Conservation (phyloP, 768 basidiomycete genomes). For the Strobilomyces dryophilus region DNA sequence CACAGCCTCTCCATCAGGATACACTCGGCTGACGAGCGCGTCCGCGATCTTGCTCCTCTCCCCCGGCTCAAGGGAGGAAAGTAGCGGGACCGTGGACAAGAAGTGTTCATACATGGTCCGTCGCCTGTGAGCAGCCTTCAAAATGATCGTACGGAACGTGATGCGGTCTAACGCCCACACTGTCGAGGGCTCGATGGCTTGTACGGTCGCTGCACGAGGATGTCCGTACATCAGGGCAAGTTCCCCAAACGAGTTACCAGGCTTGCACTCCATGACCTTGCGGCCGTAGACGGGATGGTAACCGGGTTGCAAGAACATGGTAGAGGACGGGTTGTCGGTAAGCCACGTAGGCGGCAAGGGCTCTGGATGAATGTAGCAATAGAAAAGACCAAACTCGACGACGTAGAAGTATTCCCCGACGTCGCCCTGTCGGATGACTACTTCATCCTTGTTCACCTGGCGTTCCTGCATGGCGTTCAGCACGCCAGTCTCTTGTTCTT, state of each 20-base stretch:
- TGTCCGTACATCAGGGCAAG: constrained; percentile 98
- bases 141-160: constrained; percentile 96
- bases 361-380: constrained; percentile 76
- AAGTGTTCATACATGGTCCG: constrained; percentile 97
- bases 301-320: constrained; percentile 52
- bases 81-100: constrained; percentile 82
- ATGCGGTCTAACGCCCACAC: constrained; percentile 97
- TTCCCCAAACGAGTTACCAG: constrained; percentile 91
- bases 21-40: constrained; percentile 79
- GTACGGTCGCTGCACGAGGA: constrained; percentile 90
- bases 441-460: constrained; percentile 62
- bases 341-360: constrained; percentile 60
- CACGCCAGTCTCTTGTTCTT: constrained; percentile 91
- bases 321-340: constrained; percentile 37
- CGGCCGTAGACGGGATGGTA: constrained; percentile 71
- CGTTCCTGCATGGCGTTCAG: constrained; percentile 95
- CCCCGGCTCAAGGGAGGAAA: constrained; percentile 79
- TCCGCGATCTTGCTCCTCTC: constrained; percentile 98
- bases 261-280: constrained; percentile 79
- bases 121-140: constrained; percentile 87
- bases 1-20: constrained; percentile 81
- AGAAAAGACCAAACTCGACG: constrained; percentile 82
- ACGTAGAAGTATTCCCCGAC: constrained; percentile 98
- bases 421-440: constrained; percentile 96
- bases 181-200: constrained; percentile 76